Conservation (phyloP, 352 stramenopile species). For the Phytophthora idaei region DNA sequence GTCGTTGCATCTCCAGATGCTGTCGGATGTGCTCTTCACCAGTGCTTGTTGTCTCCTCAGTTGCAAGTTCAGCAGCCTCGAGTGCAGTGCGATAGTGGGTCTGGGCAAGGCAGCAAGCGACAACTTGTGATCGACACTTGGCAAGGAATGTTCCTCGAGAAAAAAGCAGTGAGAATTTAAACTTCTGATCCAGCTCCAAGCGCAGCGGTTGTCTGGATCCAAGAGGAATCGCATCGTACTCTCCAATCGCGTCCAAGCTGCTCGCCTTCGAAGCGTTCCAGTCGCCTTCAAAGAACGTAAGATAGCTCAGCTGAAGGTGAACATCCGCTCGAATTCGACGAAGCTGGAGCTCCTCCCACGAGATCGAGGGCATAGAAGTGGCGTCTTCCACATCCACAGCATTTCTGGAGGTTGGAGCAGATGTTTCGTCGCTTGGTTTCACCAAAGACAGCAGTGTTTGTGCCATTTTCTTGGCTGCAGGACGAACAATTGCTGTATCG, state of each 20-base stretch:
- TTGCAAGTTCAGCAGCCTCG: conserved; percentile 29
- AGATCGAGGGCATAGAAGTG: not conserved
- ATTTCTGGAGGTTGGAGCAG: conserved; percentile 3
- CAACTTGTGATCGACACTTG: conserved; percentile 44
- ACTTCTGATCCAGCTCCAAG: conserved; percentile 43
- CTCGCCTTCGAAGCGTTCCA: conserved; percentile 38
- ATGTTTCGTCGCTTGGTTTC: not conserved
- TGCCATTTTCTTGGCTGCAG: conserved; percentile 42
- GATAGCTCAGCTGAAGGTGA: conserved; percentile 44
- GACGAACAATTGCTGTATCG: conserved; percentile 22
- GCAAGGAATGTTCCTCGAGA: conserved; percentile 42
- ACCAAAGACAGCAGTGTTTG: conserved; percentile 29
- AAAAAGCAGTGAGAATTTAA: conserved; percentile 42
- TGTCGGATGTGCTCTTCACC: conserved; percentile 51
- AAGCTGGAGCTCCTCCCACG: conserved; percentile 40
- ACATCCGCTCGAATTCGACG: conserved; percentile 38
- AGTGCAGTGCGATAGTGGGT: conserved; percentile 38
- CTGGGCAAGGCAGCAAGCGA: conserved; percentile 48
- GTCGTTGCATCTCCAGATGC: conserved; percentile 48
- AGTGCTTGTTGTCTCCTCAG: conserved; percentile 43
- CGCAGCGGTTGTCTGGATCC: conserved; percentile 9
- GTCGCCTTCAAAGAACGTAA: conserved; percentile 41
- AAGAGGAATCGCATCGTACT: conserved; percentile 16
- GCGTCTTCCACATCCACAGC: not conserved
- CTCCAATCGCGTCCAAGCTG: conserved; percentile 30